Evolutionary conservation across 495 filamentous ascomycete genomes (phyloP).

Genomic region (Penicillium atrosanguineum): DNA sequence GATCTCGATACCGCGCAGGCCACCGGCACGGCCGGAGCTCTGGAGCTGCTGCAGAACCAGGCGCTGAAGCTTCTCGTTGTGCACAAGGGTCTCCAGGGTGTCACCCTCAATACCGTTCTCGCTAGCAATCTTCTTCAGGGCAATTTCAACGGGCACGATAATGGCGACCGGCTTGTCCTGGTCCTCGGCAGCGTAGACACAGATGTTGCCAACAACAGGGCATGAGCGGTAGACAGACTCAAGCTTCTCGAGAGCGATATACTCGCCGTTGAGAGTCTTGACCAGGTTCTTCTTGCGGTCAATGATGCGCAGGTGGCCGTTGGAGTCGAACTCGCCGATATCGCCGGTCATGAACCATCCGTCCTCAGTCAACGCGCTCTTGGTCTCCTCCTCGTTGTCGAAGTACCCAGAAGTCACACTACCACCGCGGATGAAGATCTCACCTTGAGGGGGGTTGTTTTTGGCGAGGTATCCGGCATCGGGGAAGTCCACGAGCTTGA

Average conservation of each 20-base stretch:
- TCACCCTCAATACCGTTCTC: constrained; percentile 69
- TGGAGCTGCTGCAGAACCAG: constrained; percentile 84
- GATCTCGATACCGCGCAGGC: constrained; percentile 83
- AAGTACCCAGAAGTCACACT: constrained; percentile 74
- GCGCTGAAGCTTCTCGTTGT: constrained; percentile 75
- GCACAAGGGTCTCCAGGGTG: constrained; percentile 72
- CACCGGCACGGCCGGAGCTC: constrained; percentile 66
- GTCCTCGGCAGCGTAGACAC: constrained; percentile 79
- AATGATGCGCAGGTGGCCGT: constrained; percentile 83
- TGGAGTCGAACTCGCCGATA: constrained; percentile 83
- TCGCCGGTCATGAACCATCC: constrained; percentile 97
- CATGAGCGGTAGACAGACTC: constrained; percentile 90
- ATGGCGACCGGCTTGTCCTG: constrained; percentile 89
- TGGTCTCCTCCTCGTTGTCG: constrained; percentile 80
- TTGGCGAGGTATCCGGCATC: constrained; percentile 88
- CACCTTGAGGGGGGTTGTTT: constrained; percentile 90
- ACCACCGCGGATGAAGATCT: constrained; percentile 87
- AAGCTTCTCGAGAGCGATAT: constrained; percentile 98
- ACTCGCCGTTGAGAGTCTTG: constrained; percentile 95
- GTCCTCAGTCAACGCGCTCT: constrained; percentile 67
- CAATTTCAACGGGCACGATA: constrained; percentile 84
- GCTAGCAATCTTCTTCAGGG: constrained; percentile 78
- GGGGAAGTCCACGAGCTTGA: constrained; percentile 93
- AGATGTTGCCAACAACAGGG: constrained; percentile 88
- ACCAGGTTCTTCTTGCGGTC: constrained; percentile 98